These are phyloP conservation scores for Fusarium staphyleae DNA, from an alignment of 2,329 filamentous ascomycete genomes.

Conservation along the genomic window DNA sequence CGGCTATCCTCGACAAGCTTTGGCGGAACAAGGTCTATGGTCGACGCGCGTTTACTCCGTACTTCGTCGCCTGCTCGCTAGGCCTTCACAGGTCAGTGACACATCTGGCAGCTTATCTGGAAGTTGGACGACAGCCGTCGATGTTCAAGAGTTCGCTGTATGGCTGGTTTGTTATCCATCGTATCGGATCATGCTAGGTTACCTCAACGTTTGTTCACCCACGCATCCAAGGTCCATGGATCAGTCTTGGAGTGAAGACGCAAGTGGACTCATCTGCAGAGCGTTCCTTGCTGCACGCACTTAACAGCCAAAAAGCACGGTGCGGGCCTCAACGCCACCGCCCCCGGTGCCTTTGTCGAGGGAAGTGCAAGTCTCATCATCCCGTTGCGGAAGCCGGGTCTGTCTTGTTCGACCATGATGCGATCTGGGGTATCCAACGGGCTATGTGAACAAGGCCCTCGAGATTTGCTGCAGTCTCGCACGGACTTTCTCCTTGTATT, in stretches of 20 bases:
- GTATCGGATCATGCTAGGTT: slow-evolving; percentile 5
- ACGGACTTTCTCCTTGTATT: slow-evolving; percentile 11
- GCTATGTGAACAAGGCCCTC: slow-evolving; percentile 7
- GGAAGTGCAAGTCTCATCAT: slow-evolving; percentile 20
- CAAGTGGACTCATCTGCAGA: slow-evolving; percentile 32
- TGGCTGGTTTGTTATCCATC: not conserved
- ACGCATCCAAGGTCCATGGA: slow-evolving; percentile 7
- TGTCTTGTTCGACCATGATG: slow-evolving; percentile 5
- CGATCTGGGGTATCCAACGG: slow-evolving; percentile 10
- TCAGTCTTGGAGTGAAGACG: slow-evolving; percentile 24
- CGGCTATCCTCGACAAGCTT: slow-evolving; percentile 28
- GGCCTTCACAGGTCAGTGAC: too few relatives aligned
- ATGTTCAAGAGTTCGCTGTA: not conserved
- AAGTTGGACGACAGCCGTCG: too few relatives aligned
- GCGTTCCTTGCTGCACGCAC: slow-evolving; percentile 35
- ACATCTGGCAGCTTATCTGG: too few relatives aligned
- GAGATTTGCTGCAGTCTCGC: slow-evolving; percentile 26
- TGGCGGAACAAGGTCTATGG: slow-evolving; percentile 19
- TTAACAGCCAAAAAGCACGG: slow-evolving; percentile 21
- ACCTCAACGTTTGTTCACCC: not conserved
- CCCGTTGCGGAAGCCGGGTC: slow-evolving; percentile 12
- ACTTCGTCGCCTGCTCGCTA: slow-evolving; percentile 23
- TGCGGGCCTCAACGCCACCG: slow-evolving; percentile 26
- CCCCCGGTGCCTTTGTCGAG: slow-evolving; percentile 9
- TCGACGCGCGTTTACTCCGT: slow-evolving; percentile 19